Evolutionary conservation across 2,329 filamentous ascomycete genomes (phyloP).

Genomic region (Fusarium pininemorale): DNA sequence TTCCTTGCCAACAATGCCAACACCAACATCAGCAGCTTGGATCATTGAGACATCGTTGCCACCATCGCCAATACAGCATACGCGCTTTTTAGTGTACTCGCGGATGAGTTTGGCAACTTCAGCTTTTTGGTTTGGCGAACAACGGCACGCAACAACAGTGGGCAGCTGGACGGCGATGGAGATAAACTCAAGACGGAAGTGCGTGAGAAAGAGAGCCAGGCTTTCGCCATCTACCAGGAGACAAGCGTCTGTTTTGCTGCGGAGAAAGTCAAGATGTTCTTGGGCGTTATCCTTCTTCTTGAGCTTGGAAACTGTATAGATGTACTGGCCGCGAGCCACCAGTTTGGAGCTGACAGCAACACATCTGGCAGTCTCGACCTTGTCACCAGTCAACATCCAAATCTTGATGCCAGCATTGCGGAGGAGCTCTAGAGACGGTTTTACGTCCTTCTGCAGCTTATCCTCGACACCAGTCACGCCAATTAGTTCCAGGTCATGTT

Average conservation of each 20-base stretch:
- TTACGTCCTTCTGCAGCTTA: slow-evolving; percentile 94
- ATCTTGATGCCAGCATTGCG: slow-evolving; percentile 99
- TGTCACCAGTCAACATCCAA: slow-evolving; percentile 99
- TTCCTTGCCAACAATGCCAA: slow-evolving; percentile 98
- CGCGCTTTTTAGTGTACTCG: slow-evolving; percentile 89
- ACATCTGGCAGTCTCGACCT: slow-evolving; percentile 96
- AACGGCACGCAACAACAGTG: slow-evolving; percentile 94
- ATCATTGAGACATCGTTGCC: slow-evolving; percentile 99
- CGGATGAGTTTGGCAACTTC: slow-evolving; percentile 92
- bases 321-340: slow-evolving; percentile 91
- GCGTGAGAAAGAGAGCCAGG: slow-evolving; percentile 80
- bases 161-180: slow-evolving; percentile 86
- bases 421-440: slow-evolving; percentile 91
- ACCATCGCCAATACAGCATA: slow-evolving; percentile 97
- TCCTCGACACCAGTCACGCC: slow-evolving; percentile 99
- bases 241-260: slow-evolving; percentile 86
- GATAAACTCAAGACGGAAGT: slow-evolving; percentile 88
- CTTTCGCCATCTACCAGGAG: slow-evolving; percentile 96
- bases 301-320: slow-evolving; percentile 89
- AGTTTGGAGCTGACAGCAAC: slow-evolving; percentile 95
- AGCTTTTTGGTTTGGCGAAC: slow-evolving; percentile 96
- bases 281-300: slow-evolving; percentile 85
- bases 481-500: slow-evolving; percentile 87
- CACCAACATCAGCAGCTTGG: slow-evolving; percentile 95
- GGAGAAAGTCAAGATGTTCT: slow-evolving; percentile 87